Evolutionary conservation across 805 yeast species (phyloP), one percentile per base, ranked within the genome.

Genomic region (Starmerella powellii): DNA sequence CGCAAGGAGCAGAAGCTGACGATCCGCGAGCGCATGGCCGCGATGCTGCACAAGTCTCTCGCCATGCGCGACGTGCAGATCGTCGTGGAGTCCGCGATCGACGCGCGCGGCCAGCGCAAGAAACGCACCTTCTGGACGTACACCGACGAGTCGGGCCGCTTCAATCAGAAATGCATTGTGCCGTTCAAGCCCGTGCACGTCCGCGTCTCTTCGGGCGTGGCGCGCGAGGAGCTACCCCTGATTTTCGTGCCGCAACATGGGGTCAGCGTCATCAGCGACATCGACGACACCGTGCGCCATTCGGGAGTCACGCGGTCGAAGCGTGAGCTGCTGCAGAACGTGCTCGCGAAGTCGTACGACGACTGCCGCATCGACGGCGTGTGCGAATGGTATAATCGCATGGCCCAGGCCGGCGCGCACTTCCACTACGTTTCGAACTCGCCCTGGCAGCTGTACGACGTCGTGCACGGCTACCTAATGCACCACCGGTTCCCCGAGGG

Each of bases 381-480:
- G 21, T 70, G 80, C 3, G 66, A 69, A 28, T 85, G 94, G 86
- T 84, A 74, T 55, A 65, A 66, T 8, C 62, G 64, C n/a, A 56
- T 87, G 30, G 60, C 60, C 13, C 62, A 55, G 31, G 57, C 68
- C 11, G 68, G 75, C 33, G 69, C 77, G 3, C 65, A 75, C n/a
- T 75, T 88, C 55, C 95, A 87, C 59, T 93, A 88, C 58, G 97
- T 93, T 2, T 87, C 96, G 6, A 91, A 93, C 62, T 78, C 94
- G 1, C 99, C 99, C 0, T 82, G 93, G 76, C 97, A 91, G 60
- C 63, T 91, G 19, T 86, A 70, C 58, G 70, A 74, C 16, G 66
- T 74, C 6, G 71, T 82, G 15, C 53, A 62, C 19, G 73, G 75
- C 33, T 85, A 75, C 53, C 66, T 85, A 53, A 61, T 64, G 15